Conservation (phyloP, 805 yeast species). For the Teunomyces funiuensis region DNA sequence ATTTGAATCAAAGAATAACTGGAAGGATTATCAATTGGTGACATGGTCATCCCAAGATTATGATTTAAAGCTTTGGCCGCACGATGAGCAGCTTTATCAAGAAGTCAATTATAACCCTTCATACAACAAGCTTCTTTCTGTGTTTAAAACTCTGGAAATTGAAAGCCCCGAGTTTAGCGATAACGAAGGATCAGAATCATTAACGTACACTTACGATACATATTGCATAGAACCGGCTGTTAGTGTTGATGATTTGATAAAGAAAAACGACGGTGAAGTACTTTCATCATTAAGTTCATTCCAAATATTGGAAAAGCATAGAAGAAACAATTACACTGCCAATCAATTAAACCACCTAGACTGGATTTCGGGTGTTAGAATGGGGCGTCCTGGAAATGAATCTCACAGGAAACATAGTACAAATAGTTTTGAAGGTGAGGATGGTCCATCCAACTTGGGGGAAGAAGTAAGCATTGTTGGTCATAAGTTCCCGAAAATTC, state of each 20-base stretch:
- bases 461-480: slow-evolving; percentile 91
- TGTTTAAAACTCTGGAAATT: slow-evolving; percentile 6
- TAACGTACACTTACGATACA: slow-evolving; percentile 26
- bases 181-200: neutral
- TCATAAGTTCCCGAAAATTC: slow-evolving; percentile 80
- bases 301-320: slow-evolving; percentile 36
- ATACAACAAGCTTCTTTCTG: slow-evolving; percentile 24
- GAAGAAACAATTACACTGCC: slow-evolving; percentile 28
- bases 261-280: slow-evolving; percentile 33
- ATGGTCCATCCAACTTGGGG: slow-evolving; percentile 65
- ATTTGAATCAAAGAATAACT: slow-evolving; percentile 52
- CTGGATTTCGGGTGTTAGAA: slow-evolving; percentile 92
- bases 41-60: slow-evolving; percentile 89
- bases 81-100: slow-evolving; percentile 35
- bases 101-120: slow-evolving; percentile 39
- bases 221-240: slow-evolving; percentile 39
- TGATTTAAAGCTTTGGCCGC: slow-evolving; percentile 81
- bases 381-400: slow-evolving; percentile 53
- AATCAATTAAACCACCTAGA: slow-evolving; percentile 66
- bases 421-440: slow-evolving; percentile 27
- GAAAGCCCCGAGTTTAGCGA: neutral
- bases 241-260: slow-evolving; percentile 30
- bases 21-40: slow-evolving; percentile 84
- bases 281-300: slow-evolving; percentile 38
- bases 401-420: slow-evolving; percentile 22